Percentiles rank a stretch among this genome's conserved stretches.
phyloP scores from a whole-genome alignment of 2,329 filamentous ascomycete genomes.

The Aspergillus fumigatiaffinis region DNA sequence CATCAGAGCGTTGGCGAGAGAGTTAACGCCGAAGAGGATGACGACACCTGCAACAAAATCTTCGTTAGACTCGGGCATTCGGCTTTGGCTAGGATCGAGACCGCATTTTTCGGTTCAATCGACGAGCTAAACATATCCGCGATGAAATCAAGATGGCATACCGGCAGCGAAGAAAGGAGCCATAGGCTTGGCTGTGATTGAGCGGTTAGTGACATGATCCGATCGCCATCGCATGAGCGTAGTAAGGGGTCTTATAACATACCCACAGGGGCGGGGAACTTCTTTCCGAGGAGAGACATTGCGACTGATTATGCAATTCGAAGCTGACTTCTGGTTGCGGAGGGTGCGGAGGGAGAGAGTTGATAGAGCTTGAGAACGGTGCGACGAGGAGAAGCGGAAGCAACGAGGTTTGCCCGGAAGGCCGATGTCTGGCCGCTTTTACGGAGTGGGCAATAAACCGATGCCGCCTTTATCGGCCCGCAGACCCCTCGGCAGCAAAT shows the following conservation, averaged over 20 bases:
- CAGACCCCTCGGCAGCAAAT: conserved; percentile 15
- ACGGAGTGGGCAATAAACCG: conserved; percentile 4
- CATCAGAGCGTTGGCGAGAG: conserved; percentile 71
- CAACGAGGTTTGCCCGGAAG: conserved; percentile 38
- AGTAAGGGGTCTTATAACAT: conserved; percentile 41
- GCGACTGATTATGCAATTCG: conserved; percentile 44
- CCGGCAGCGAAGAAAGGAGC: conserved; percentile 91
- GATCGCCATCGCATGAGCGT: neutral
- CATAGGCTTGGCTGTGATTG: conserved; percentile 73
- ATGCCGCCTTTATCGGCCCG: conserved; percentile 30
- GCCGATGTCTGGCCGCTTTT: conserved; percentile 25
- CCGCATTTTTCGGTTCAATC: neutral
- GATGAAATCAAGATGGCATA: conserved; percentile 51
- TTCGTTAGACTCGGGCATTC: conserved; percentile 22
- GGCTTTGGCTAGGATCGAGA: neutral
- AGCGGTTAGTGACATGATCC: conserved; percentile 26
- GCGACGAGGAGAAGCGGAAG: conserved; percentile 30
- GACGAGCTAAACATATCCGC: neutral
- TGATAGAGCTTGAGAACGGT: conserved; percentile 27
- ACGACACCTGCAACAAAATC: conserved; percentile 60
- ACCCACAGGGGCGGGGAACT: conserved; percentile 76
- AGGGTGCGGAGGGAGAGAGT: conserved; percentile 13
- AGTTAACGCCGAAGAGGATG: conserved; percentile 89
- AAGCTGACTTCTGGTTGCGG: conserved; percentile 24
- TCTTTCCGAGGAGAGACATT: conserved; percentile 80